Evolutionary conservation across 495 filamentous ascomycete species (phyloP).

Genomic region (Cudoniella acicularis): DNA sequence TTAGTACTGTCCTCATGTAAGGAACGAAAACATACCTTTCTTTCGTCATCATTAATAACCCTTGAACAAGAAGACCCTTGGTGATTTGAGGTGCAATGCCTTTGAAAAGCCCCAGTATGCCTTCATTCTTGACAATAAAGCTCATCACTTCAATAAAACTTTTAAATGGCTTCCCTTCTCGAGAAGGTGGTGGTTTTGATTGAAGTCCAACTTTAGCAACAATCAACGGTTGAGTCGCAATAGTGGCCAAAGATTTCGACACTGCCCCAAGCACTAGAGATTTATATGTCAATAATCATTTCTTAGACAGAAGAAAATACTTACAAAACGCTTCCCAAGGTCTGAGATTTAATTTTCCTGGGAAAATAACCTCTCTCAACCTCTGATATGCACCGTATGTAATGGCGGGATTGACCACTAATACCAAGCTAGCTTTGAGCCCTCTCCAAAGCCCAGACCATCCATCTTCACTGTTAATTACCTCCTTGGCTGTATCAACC

Average conservation of each 20-base stretch:
- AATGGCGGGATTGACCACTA: slow-evolving; percentile 96
- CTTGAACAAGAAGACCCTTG: slow-evolving; percentile 92
- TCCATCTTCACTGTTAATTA: slow-evolving; percentile 87
- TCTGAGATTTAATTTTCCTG: slow-evolving; percentile 69
- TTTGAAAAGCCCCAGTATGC: slow-evolving; percentile 80
- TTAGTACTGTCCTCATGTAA: slow-evolving; percentile 6
- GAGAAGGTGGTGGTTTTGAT: slow-evolving; percentile 78
- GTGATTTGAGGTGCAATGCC: slow-evolving; percentile 91
- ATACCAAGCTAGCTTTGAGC: slow-evolving; percentile 90
- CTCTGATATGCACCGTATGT: slow-evolving; percentile 98
- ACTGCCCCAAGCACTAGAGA: slow-evolving; percentile 78
- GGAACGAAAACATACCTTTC: slow-evolving; percentile 62
- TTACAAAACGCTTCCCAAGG: slow-evolving; percentile 89
- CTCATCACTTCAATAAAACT: slow-evolving; percentile 92
- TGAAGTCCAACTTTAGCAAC: slow-evolving; percentile 97
- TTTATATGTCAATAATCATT: slow-evolving; percentile 20
- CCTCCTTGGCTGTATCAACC: slow-evolving; percentile 82
- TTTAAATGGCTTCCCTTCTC: slow-evolving; percentile 91
- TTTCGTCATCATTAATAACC: slow-evolving; percentile 98
- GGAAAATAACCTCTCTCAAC: slow-evolving; percentile 74
- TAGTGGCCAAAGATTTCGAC: slow-evolving; percentile 90
- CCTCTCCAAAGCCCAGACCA: slow-evolving; percentile 89
- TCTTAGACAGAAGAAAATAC: slow-evolving; percentile 29
- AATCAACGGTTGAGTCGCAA: slow-evolving; percentile 92
- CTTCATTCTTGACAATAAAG: slow-evolving; percentile 88